Percentiles rank a stretch among this genome's conserved stretches.
These are phyloP conservation scores for Neodidymelliopsis sp. DNA, from an alignment of 2,329 filamentous ascomycete genomes.

Conservation along the genomic window DNA sequence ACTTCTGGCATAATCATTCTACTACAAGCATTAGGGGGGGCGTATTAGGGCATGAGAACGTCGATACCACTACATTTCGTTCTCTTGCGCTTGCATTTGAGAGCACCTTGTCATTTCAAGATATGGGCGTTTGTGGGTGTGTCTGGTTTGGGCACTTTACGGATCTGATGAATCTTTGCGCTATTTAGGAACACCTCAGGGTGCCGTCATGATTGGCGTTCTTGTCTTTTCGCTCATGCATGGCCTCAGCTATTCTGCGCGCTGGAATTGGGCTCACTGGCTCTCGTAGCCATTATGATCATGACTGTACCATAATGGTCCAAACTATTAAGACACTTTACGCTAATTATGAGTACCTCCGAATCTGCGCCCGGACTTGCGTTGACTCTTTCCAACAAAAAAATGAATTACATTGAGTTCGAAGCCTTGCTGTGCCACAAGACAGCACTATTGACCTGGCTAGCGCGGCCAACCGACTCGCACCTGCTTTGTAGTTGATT, in stretches of 20 bases:
- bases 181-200: conserved; percentile 1
- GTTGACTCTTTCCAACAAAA: no score
- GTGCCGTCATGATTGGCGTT: conserved; percentile 10
- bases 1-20: conserved; percentile 5
- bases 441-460: no score
- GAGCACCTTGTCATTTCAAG: conserved; percentile 10
- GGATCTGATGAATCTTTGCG: conserved; percentile 8
- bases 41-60: conserved; percentile 14
- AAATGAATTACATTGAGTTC: no score
- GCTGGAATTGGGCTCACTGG: neutral
- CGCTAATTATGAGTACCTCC: no score
- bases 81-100: conserved; percentile 16
- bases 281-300: conserved; percentile 10
- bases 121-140: conserved; percentile 11
- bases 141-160: conserved; percentile 8
- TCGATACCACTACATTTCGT: conserved; percentile 18
- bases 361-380: no score
- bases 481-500: no score
- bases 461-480: no score
- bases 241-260: conserved; percentile 5
- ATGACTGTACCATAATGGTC: conserved; percentile 21
- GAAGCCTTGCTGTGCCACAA: no score
- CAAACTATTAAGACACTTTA: no score
- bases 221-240: neutral
- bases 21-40: conserved; percentile 13